Percentiles rank a stretch among this genome's conserved stretches.
These are phyloP conservation scores for Lunularia cruciata DNA, from an alignment of 225 moss, liverwort and hornwort genomes.

Conservation along the genomic window DNA sequence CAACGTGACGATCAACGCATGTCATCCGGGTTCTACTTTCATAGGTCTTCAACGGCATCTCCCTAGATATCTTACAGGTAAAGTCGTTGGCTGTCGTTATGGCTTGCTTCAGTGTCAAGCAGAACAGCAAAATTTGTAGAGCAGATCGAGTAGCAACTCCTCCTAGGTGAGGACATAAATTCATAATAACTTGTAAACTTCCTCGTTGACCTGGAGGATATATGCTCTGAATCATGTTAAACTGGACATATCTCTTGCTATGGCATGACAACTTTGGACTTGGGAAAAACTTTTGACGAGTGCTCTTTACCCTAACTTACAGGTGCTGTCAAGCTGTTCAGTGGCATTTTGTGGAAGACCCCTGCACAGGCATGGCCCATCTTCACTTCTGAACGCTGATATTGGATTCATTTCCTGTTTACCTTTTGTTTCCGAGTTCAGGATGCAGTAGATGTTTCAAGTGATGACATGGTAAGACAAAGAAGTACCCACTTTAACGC, in stretches of 20 bases:
- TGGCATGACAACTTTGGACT: too few species aligned
- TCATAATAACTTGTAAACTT: too few species aligned
- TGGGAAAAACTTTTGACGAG: background rate
- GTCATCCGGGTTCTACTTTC: slow-evolving; percentile 20
- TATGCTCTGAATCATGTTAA: too few species aligned
- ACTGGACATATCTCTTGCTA: too few species aligned
- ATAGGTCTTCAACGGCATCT: slow-evolving; percentile 10
- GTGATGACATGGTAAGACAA: background rate
- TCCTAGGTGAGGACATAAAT: too few species aligned
- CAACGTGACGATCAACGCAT: slow-evolving; percentile 18
- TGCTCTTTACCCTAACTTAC: background rate
- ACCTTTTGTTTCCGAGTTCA: background rate
- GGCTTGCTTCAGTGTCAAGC: too few species aligned
- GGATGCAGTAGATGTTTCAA: too few species aligned
- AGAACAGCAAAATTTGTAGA: too few species aligned
- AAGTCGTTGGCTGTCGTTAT: too few species aligned
- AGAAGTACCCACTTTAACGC: background rate
- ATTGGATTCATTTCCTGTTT: background rate
- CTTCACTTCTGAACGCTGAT: background rate
- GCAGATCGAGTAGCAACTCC: too few species aligned
- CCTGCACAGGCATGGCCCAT: slow-evolving; percentile 14
- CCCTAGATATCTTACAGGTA: slow-evolving; percentile 22
- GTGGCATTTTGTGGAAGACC: slow-evolving; percentile 24
- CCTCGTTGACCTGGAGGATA: too few species aligned
- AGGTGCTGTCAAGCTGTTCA: slow-evolving; percentile 30